Conservation (phyloP, 2,329 filamentous ascomycete genomes). For the Dactylellina parvicollis region DNA sequence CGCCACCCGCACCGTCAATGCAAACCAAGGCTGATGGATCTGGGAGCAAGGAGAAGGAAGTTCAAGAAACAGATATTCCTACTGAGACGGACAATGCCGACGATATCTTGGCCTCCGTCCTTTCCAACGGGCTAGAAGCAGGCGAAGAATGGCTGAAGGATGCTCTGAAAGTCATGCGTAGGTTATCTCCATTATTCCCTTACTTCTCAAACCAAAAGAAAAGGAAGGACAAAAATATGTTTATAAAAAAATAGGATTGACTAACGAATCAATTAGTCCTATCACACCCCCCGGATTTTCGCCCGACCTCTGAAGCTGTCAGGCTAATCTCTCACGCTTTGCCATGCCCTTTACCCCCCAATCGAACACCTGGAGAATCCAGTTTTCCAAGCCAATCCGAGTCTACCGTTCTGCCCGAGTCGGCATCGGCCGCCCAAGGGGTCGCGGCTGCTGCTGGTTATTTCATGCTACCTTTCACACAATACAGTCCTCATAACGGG, state of each 20-base stretch:
- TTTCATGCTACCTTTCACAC: slow-evolving; percentile 56
- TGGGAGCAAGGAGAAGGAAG: slow-evolving; percentile 19
- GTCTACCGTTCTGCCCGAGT: slow-evolving; percentile 55
- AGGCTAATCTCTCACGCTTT: slow-evolving; percentile 58
- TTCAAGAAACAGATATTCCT: neutral
- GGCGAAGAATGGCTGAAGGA: slow-evolving; percentile 47
- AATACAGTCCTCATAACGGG: slow-evolving; percentile 52
- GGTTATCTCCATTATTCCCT: slow-evolving; percentile 1
- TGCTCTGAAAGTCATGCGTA: slow-evolving; percentile 50
- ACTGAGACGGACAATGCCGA: slow-evolving; percentile 17
- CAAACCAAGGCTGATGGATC: slow-evolving; percentile 14
- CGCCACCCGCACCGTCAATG: slow-evolving; percentile 13
- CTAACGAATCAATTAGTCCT: slow-evolving; percentile 13
- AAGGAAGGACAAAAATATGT: no score
- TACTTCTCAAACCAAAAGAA: neutral
- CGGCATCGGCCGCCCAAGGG: slow-evolving; percentile 56
- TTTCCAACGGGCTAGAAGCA: slow-evolving; percentile 45
- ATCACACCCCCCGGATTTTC: slow-evolving; percentile 54
- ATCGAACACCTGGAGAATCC: slow-evolving; percentile 44
- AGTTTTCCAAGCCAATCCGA: slow-evolving; percentile 51
- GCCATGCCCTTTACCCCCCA: slow-evolving; percentile 57
- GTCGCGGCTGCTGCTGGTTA: slow-evolving; percentile 58
- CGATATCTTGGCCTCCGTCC: slow-evolving; percentile 34
- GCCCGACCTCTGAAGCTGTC: slow-evolving; percentile 56
- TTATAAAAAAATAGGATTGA: slow-evolving; percentile 4